Base-by-base conservation (phyloP, 106 monocot genomes). In the Posidonia australis region DNA sequence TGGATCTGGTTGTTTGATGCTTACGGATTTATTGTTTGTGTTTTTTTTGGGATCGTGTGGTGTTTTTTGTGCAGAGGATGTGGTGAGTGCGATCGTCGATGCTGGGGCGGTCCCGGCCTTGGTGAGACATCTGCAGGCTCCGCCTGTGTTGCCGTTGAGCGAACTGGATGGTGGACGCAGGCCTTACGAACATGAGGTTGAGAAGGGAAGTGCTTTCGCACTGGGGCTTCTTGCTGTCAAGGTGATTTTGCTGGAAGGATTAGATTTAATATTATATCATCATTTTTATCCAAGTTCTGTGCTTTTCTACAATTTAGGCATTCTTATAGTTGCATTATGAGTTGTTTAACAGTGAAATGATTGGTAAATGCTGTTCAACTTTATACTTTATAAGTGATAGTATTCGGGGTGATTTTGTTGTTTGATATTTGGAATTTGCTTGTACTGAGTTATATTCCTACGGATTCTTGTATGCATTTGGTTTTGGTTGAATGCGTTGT, bases 171-270 rank as follows among this genome's bases (percentile, higher is more conserved):
- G 66, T 36, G 76, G 60, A 25, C 64, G 53, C 22, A 67, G 81
- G 56, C 82, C 82, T 3, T 88, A 49, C 43, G 98, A 98, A 74
- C 84, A 87, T 56, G 98, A 98, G 57, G 87, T 98, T 3, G 98
- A 98, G 77, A 98, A 98, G 66, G 84, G 77, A 30, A 79, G 91
- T 27, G 98, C 98, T 1, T 85, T 89, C 66, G 91, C 98, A 48
- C 67, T 98, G 4, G 98, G 91, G 6, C 91, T 98, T 65, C 85
- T 98, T 48, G 98, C 98, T 1, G 91, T 98, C 20, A 98, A 98
- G 91, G 98, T 98, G 51, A 57, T 16, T n/a, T 36, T 44, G 22
- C 43, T 57, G 16, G 28, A 14, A 26, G n/a, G n/a, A n/a, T n/a
- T n/a, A n/a, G n/a, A n/a, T n/a, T n/a, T n/a, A n/a, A n/a, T n/a